Base-by-base conservation (phyloP, 768 basidiomycete genomes). In the Pulveroboletus sp. region DNA sequence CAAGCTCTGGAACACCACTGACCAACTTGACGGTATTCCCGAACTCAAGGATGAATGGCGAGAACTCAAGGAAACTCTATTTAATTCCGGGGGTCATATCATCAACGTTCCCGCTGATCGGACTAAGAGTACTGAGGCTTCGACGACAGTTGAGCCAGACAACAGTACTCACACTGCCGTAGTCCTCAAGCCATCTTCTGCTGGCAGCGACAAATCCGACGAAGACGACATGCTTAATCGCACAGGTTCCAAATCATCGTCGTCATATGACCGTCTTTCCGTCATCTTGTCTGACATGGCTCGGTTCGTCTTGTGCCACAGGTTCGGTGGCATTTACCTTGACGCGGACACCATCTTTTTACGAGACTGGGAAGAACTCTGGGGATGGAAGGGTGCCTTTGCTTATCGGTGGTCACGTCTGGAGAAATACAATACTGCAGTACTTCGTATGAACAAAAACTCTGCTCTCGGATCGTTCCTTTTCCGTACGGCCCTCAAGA, bases 1-100 rank as follows among this genome's bases (percentile, higher is more conserved):
- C 76, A 92, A 88, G 66, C 76, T 97, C 57, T 99, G 95, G 95
- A 98, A 98, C 66, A 97, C 95, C 30, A 97, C 94, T 1, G 94
- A 95, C 59, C 94, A 97, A 61, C 74, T 98, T 42, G 95, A 98
- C 59, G 88, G 88, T 32, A 75, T 95, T 3, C 85, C 89, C 0
- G 95, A 99, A 67, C 73, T 98, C 39, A 84, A 83, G 59, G 81
- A 90, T 43, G 90, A 94, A 64, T 99, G 95, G 95, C 76, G 95
- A 47, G 75, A 75, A 17, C 78, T 87, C 61, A 70, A 62, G 39
- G 80, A 80, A 46, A 83, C 84, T 35, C 71, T 96, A 8, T 96
- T 97, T 76, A 94, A 93, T 65, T 91, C 89, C 3, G 88, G 83
- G 6, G 92, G 90, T 21, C 78, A 82, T 56, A 79, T 88, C 35